Evolutionary conservation across 2,329 filamentous ascomycete species (phyloP), one percentile per base, ranked within the genome.

Genomic region (Penicillium sclerotiorum): DNA sequence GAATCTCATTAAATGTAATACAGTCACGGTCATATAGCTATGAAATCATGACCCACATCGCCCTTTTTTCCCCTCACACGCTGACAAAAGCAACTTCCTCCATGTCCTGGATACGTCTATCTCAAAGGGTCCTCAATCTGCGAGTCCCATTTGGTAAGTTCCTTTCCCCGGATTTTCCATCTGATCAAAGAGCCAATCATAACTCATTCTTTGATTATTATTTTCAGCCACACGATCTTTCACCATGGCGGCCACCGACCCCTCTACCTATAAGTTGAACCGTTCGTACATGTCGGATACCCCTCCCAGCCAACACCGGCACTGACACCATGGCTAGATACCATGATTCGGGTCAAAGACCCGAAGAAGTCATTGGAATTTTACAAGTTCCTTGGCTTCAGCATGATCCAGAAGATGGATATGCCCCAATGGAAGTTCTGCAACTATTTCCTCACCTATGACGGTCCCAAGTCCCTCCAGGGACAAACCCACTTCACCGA

Each of bases 401-500:
- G 80, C 67, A 74, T 91, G 55, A 82, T 97, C 71, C 85, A 89
- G 66, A 89, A 92, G 74, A 79, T 94, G 39, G 78, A 87, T 55
- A 89, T 90, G 66, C 88, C 92, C 12, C 91, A 96, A 52, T 84
- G 84, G 72, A 96, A 95, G 68, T 97, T 97, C 72, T 90, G 94
- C 64, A 84, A 96, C 22, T 97, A 97, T 79, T 97, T 97, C 76
- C 80, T 99, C 52, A 91, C 87, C 52, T 97, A 95, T 75, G 87
- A 96, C 68, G 82, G 84, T 25, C 83, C 90, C 8, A 78, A 82
- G 30, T 88, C 93, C 12, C 76, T 83, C n/a, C 94, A 89, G 8
- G 78, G 82, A 49, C 88, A 86, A 63, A 85, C 85, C 56, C 83
- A 86, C 65, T 92, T 87, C 77, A 83, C 81, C 5, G 90, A 96